Percentiles rank a stretch among this genome's conserved stretches.
Conservation (phyloP, 495 filamentous ascomycete genomes). For the Cladorrhinum samala region DNA sequence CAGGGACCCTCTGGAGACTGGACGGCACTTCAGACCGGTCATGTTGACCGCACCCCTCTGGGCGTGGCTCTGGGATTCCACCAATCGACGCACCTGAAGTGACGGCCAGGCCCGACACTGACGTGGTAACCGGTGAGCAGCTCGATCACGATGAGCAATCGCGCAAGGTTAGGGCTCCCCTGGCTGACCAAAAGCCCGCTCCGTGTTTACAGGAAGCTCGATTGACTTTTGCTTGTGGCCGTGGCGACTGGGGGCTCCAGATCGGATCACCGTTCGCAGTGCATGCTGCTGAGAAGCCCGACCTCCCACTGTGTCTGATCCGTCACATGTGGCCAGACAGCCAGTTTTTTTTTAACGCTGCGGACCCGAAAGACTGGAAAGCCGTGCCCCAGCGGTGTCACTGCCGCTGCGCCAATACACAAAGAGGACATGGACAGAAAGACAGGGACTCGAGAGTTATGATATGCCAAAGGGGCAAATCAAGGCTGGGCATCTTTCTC, state of each 20-base stretch:
- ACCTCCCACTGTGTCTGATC: background rate
- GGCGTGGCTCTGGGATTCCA: conserved; percentile 13
- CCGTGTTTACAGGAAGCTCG: background rate
- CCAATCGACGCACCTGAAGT: conserved; percentile 19
- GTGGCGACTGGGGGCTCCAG: background rate
- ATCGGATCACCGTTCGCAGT: background rate
- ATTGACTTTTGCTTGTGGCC: background rate
- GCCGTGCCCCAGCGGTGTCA: background rate
- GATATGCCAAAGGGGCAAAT: no score
- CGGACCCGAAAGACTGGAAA: background rate
- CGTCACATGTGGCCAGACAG: background rate
- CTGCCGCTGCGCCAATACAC: background rate
- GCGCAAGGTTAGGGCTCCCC: background rate
- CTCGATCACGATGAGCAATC: conserved; percentile 1
- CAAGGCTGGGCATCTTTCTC: no score
- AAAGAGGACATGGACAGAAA: background rate
- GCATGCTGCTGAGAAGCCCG: background rate
- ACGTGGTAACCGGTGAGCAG: conserved; percentile 20
- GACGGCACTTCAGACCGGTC: conserved; percentile 14
- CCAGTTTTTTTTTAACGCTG: background rate
- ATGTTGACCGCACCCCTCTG: conserved; percentile 21
- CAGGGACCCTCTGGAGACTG: conserved; percentile 9
- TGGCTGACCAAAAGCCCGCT: background rate
- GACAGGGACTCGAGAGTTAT: background rate
- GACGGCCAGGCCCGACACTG: conserved; percentile 6